phyloP scores from a whole-genome alignment of 148 eudicot species.

The Vaccinium corymbosum region DNA sequence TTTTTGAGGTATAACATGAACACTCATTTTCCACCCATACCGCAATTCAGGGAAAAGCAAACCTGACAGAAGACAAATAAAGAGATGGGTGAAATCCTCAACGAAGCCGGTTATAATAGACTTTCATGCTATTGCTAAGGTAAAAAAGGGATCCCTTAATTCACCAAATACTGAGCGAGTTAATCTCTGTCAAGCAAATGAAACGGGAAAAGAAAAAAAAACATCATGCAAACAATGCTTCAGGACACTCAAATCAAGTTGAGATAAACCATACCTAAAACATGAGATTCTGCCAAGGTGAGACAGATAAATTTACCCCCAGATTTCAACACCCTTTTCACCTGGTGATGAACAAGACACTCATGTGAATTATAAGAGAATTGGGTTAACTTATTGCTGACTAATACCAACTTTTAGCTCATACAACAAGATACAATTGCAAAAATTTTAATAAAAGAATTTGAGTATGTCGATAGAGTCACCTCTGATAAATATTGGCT shows the following conservation, averaged over 20 bases:
- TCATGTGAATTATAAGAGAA: slow-evolving; percentile 14
- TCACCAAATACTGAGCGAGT: background rate
- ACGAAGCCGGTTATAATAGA: background rate
- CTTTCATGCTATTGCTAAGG: slow-evolving; percentile 8
- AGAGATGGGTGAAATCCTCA: background rate
- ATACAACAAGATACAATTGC: slow-evolving; percentile 20
- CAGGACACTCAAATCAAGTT: slow-evolving; percentile 7
- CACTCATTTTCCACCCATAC: slow-evolving; percentile 76
- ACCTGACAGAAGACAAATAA: slow-evolving; percentile 34
- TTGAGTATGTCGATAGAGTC: slow-evolving; percentile 23
- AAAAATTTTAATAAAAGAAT: slow-evolving; percentile 16
- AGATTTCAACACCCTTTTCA: slow-evolving; percentile 68
- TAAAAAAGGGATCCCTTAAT: background rate
- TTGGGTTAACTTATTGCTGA: background rate
- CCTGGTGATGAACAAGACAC: slow-evolving; percentile 43
- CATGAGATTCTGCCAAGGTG: slow-evolving; percentile 88
- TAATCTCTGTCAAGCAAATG: background rate
- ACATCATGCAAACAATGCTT: slow-evolving; percentile 9
- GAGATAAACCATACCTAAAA: slow-evolving; percentile 60
- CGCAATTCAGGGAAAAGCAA: slow-evolving; percentile 81
- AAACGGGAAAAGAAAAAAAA: background rate
- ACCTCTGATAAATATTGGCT: slow-evolving; percentile 87
- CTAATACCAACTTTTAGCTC: slow-evolving; percentile 22
- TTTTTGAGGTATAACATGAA: slow-evolving; percentile 64
- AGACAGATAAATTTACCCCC: slow-evolving; percentile 90